Percentiles rank a stretch among this genome's conserved stretches.
phyloP scores from a whole-genome alignment of 805 yeast genomes.

The Scheffersomyces spartinae region DNA sequence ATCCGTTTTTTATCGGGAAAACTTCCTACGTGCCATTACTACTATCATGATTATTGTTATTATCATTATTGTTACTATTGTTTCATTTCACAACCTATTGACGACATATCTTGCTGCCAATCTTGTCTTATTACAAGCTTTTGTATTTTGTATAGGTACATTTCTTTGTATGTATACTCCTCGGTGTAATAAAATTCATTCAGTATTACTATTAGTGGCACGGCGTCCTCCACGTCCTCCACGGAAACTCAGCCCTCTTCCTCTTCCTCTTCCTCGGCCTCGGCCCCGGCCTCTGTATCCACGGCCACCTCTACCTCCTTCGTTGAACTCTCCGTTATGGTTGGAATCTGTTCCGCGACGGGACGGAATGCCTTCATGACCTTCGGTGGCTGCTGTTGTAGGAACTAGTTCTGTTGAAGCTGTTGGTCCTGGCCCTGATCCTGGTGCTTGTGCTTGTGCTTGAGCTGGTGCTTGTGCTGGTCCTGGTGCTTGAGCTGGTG shows the following conservation, averaged over 20 bases:
- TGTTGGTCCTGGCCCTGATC: conserved; percentile 1
- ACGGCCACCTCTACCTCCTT: conserved; percentile 5
- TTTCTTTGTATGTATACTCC: conserved; percentile 2
- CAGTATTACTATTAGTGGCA: conserved; percentile 1
- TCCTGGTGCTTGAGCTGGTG: conserved; percentile 1
- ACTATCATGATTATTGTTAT: not conserved
- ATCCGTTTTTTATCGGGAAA: conserved; percentile 2
- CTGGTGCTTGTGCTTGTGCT: conserved; percentile 1
- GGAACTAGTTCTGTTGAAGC: not conserved
- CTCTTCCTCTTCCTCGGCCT: conserved; percentile 8
- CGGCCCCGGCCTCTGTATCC: conserved; percentile 5
- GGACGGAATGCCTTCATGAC: conserved; percentile 6
- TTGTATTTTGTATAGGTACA: no score
- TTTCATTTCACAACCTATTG: conserved; percentile 9
- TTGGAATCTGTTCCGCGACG: no score
- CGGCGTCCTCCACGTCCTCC: conserved; percentile 7
- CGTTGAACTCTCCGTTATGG: no score
- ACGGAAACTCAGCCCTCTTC: conserved; percentile 4
- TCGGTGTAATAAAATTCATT: conserved; percentile 1
- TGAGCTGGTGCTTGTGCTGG: conserved; percentile 1
- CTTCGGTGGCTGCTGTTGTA: conserved; percentile 5
- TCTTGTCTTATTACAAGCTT: conserved; percentile 1
- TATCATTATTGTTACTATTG: not conserved
- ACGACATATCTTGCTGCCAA: conserved; percentile 4
- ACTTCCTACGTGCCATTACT: not conserved